Conservation (phyloP, 257 asterid species). For the Capsicum rhomboideum region DNA sequence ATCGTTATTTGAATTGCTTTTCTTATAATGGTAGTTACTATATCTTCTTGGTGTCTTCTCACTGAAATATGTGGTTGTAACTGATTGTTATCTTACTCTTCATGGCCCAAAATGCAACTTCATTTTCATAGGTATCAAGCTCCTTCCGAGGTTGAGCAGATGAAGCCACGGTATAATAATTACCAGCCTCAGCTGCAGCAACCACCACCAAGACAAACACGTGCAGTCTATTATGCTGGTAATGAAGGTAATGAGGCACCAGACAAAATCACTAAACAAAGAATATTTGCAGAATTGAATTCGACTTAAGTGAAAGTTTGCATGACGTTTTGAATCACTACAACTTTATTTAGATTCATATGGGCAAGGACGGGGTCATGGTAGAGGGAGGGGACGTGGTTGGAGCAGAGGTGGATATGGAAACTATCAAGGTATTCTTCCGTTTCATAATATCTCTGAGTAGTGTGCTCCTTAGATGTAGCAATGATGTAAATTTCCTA, state of each 20-base stretch:
- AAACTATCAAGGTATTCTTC: constrained; percentile 18
- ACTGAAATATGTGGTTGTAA: not conserved
- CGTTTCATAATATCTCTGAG: not conserved
- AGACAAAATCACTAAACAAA: not conserved
- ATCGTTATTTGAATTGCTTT: not conserved
- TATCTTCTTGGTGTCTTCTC: not conserved
- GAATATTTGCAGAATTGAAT: not conserved
- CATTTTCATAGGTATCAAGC: constrained; percentile 63
- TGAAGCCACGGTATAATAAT: constrained; percentile 41
- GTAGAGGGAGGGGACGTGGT: constrained; percentile 86
- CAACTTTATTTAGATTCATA: constrained; percentile 44
- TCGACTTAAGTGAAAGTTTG: not conserved
- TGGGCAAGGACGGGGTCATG: constrained; percentile 84
- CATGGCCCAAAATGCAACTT: not conserved
- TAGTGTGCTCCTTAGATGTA: not conserved
- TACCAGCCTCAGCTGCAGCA: constrained; percentile 39
- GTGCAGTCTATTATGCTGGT: constrained; percentile 35
- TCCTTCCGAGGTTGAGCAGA: constrained; percentile 47
- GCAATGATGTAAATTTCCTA: not conserved
- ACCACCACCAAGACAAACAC: constrained; percentile 60
- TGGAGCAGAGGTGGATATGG: constrained; percentile 86
- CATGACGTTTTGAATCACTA: not conserved
- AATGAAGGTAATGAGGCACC: constrained; percentile 44
- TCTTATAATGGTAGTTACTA: not conserved
- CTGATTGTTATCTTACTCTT: not conserved